Base-by-base conservation (phyloP, 2,329 filamentous ascomycete genomes). In the Scytalidium lignicola region DNA sequence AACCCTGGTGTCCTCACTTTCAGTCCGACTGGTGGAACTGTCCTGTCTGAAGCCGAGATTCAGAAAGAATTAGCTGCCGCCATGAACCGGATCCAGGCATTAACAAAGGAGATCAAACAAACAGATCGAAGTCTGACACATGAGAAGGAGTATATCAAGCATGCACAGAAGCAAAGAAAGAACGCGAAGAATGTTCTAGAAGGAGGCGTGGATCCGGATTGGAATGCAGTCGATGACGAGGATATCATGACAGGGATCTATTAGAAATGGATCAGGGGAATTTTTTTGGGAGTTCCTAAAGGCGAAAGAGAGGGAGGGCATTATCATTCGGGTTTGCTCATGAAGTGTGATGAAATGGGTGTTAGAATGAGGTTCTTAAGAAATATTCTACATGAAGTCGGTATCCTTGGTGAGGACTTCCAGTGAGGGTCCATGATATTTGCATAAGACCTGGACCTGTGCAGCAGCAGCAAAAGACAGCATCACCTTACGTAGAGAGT, bases 121-220 rank as follows among this genome's bases (percentile, higher is more conserved):
- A 76, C 75, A 2, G 75, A 79, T 54, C 73, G 78, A 47, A 73
- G 79, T 21, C 66, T 85, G 8, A 73, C 69, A 42, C 69, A 73
- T n/a, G 77, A 74, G 58, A 76, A 73, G 53, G 78, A 83, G 19
- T 84, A 81, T 55, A 65, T 82, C 4, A 74, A 71, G 45, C 57
- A 51, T 28, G 44, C 53, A 18, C 71, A 79, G 39, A 75, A 75
- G 57, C 72, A 74, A 0, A 61, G 61, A 2, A 62, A 64, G 41
- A 51, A 58, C n/a, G 55, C 58, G 17, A 43, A 17, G 12, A 78
- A 78, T 52, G 72, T 76, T 20, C 61, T 66, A 13, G 79, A 82
- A n/a, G 79, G 82, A 9, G 44, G 23, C 20, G 41, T 22, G n/a
- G 47, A 50, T 41, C 20, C 46, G 37, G 44, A 41, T 29, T 50